These are phyloP conservation scores for Lolium perenne DNA, from an alignment of 176 grass and related monocot species.

Conservation along the genomic window DNA sequence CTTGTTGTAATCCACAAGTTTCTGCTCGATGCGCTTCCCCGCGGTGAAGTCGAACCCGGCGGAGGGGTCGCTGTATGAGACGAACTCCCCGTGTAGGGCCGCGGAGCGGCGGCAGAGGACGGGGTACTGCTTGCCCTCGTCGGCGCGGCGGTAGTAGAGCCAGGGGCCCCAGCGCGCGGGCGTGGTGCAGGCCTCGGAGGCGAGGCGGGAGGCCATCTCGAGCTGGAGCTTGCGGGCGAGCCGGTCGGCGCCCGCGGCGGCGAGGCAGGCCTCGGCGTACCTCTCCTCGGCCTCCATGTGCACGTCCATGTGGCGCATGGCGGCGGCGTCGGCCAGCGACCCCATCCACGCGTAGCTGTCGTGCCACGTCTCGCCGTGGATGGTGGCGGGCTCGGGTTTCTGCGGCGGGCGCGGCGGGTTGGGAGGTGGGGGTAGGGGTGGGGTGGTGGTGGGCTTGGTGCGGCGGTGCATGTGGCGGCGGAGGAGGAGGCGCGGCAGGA, in stretches of 20 bases:
- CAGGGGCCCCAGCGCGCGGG: conserved; percentile 80
- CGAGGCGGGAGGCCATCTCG: conserved; percentile 84
- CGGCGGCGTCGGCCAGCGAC: conserved; percentile 71
- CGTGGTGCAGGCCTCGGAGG: conserved; percentile 73
- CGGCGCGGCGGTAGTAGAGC: conserved; percentile 82
- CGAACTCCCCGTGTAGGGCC: conserved; percentile 65
- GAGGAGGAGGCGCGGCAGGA: conserved; percentile 47
- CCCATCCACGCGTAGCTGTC: conserved; percentile 85
- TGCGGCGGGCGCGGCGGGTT: conserved; percentile 55
- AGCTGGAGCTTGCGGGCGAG: conserved; percentile 88
- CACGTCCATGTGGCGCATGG: conserved; percentile 98
- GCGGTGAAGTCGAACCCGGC: conserved; percentile 86
- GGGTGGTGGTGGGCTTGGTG: background rate
- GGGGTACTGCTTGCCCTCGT: conserved; percentile 92
- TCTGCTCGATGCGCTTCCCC: conserved; percentile 89
- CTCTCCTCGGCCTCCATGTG: conserved; percentile 96
- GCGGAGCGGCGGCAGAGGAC: conserved; percentile 83
- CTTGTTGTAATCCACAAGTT: conserved; percentile 92
- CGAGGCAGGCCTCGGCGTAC: conserved; percentile 85
- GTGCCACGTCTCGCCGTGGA: conserved; percentile 66
- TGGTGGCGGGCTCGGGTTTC: conserved; percentile 59
- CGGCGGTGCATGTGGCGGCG: conserved; percentile 51
- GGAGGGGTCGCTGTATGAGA: conserved; percentile 86
- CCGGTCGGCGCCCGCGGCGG: conserved; percentile 65
- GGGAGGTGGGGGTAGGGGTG: conserved; percentile 28